Evolutionary conservation across 768 basidiomycete species (phyloP).

Genomic region (Kockovaella imperatae): DNA sequence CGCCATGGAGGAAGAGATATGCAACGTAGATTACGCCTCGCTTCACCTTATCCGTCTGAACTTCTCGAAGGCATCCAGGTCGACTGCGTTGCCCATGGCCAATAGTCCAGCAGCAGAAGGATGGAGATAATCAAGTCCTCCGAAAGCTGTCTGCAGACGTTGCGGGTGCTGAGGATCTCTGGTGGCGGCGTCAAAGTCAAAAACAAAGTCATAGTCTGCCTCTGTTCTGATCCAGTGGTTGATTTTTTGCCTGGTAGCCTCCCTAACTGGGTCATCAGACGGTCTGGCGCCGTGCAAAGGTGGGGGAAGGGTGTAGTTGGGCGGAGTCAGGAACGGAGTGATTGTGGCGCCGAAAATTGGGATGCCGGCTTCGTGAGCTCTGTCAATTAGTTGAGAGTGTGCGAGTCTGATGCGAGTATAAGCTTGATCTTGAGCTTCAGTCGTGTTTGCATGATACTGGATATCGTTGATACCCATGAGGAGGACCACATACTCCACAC

Average conservation of each 20-base stretch:
- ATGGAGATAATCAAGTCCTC: not conserved
- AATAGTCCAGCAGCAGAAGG: not conserved
- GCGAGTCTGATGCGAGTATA: slow-evolving; percentile 49
- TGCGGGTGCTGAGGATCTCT: not conserved
- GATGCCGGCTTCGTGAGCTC: slow-evolving; percentile 48
- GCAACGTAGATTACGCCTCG: no score
- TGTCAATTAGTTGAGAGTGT: slow-evolving; percentile 49
- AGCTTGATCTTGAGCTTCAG: slow-evolving; percentile 45
- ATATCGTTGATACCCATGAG: slow-evolving; percentile 57
- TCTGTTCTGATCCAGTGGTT: slow-evolving; percentile 50
- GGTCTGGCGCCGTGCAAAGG: not conserved
- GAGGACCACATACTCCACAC: slow-evolving; percentile 51
- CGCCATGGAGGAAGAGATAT: no score
- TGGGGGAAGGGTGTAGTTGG: slow-evolving; percentile 35
- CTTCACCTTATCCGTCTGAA: no score
- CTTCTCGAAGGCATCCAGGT: slow-evolving; percentile 3
- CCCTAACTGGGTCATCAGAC: slow-evolving; percentile 26
- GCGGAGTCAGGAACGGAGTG: slow-evolving; percentile 48
- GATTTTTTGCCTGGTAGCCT: slow-evolving; percentile 48
- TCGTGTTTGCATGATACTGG: slow-evolving; percentile 46
- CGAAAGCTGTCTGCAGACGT: not conserved
- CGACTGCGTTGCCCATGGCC: slow-evolving; percentile 1
- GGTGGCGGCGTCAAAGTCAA: slow-evolving; percentile 48
- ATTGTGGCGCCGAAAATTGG: slow-evolving; percentile 53
- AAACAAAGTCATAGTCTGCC: slow-evolving; percentile 49